A percentile compares a stretch with the other conserved stretches of the same genome.
phyloP scores from a whole-genome alignment of 805 yeast species.

The Ogataea henricii region DNA sequence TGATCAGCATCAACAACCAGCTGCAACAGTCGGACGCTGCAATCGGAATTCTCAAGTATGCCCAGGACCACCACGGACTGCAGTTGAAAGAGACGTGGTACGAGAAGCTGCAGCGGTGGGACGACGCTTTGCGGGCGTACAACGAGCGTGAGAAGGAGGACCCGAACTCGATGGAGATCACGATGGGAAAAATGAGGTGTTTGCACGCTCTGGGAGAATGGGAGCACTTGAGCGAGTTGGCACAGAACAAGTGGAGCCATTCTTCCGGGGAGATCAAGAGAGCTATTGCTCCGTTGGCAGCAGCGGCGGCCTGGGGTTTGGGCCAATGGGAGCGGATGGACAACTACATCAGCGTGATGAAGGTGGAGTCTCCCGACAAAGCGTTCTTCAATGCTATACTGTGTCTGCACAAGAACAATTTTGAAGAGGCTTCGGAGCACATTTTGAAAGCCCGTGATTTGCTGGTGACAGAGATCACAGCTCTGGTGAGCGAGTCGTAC shows the following conservation, averaged over 20 bases:
- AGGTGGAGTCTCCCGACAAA: constrained; percentile 87
- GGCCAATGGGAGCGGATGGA: constrained; percentile 98
- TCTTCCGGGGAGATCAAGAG: constrained; percentile 74
- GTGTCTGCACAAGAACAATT: constrained; percentile 81
- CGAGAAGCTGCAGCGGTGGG: constrained; percentile 96
- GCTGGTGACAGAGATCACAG: constrained; percentile 89
- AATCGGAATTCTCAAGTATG: constrained; percentile 92
- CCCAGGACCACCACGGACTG: constrained; percentile 85
- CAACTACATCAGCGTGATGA: constrained; percentile 85
- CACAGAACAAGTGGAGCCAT: constrained; percentile 80
- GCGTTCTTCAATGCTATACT: constrained; percentile 93
- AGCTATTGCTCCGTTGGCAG: constrained; percentile 93
- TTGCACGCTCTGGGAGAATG: constrained; percentile 98
- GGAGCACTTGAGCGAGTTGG: constrained; percentile 87
- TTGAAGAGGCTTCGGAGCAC: constrained; percentile 75
- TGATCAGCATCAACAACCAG: constrained; percentile 91
- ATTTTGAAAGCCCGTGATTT: constrained; percentile 85
- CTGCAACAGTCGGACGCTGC: constrained; percentile 98
- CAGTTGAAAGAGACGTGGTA: constrained; percentile 98
- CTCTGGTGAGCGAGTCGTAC: constrained; percentile 92
- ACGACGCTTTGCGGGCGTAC: constrained; percentile 91
- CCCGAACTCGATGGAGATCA: constrained; percentile 78
- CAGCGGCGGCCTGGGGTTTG: constrained; percentile 98
- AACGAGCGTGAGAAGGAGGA: constrained; percentile 69
- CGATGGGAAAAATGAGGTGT: constrained; percentile 98